A percentile compares a stretch with the other conserved stretches of the same genome.
Conservation (phyloP, 2,329 filamentous ascomycete species). For the Aaosphaeria arxii region DNA sequence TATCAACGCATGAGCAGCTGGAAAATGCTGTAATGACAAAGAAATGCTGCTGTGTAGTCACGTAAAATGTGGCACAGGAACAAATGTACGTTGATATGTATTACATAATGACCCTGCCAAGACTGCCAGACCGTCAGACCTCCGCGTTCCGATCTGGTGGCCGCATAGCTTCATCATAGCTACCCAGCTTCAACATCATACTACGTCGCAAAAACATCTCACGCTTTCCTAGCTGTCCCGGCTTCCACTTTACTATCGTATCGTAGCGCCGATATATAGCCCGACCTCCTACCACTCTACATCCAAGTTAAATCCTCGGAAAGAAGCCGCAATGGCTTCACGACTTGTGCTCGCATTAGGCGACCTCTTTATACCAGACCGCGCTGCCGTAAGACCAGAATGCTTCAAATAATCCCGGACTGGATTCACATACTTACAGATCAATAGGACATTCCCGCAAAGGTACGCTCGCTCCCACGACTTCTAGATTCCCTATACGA, state of each 20-base stretch:
- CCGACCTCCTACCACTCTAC: not conserved
- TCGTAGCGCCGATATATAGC: not conserved
- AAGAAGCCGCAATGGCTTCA: slow-evolving; percentile 35
- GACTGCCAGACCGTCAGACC: not conserved
- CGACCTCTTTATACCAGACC: slow-evolving; percentile 44
- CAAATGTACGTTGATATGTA: too few relatives aligned
- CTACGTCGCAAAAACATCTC: not conserved
- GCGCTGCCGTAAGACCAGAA: slow-evolving; percentile 35
- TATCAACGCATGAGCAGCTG: too few relatives aligned
- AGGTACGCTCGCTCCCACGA: slow-evolving; percentile 29
- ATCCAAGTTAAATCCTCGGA: not conserved
- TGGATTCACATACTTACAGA: slow-evolving; percentile 38
- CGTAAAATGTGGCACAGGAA: too few relatives aligned
- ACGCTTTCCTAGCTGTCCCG: not conserved
- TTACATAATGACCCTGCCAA: not conserved
- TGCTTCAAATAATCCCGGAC: slow-evolving; percentile 7
- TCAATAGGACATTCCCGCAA: slow-evolving; percentile 40
- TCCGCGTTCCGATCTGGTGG: not conserved
- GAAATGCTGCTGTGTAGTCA: too few relatives aligned
- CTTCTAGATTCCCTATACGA: not conserved
- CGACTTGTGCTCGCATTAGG: slow-evolving; percentile 41
- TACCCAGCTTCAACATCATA: not conserved
- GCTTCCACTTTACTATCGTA: not conserved
- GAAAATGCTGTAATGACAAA: too few relatives aligned
- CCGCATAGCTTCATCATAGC: slow-evolving; percentile 1